A percentile compares a stretch with the other conserved stretches of the same genome.
phyloP scores from a whole-genome alignment of 495 filamentous ascomycete species.

The Podospora tetraspora region DNA sequence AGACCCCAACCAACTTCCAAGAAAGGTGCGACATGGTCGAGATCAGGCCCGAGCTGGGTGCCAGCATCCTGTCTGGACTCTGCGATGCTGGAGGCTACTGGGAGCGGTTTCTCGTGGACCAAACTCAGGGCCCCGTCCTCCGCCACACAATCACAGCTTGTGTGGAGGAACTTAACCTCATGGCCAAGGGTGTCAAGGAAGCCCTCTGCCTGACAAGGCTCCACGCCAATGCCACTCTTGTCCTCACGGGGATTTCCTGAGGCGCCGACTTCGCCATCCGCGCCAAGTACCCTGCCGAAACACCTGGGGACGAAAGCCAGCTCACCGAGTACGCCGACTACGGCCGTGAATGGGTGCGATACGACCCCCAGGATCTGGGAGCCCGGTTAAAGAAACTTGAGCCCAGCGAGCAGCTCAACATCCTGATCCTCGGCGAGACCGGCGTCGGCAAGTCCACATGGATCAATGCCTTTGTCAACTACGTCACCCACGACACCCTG shows the following conservation, averaged over 20 bases:
- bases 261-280: no score
- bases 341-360: conserved; percentile 6
- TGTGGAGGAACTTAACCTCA: background rate
- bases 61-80: conserved; percentile 8
- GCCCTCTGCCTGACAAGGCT: no score
- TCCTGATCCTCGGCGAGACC: conserved; percentile 42
- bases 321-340: conserved; percentile 12
- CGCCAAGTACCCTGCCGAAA: no score
- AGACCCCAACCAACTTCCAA: background rate
- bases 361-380: background rate
- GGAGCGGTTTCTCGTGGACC: background rate
- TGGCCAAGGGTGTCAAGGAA: background rate
- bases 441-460: conserved; percentile 45
- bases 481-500: conserved; percentile 33
- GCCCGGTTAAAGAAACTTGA: conserved; percentile 13
- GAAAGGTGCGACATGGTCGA: conserved; percentile 4
- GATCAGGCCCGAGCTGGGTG: background rate
- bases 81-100: background rate
- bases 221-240: no score
- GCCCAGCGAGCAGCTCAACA: conserved; percentile 33
- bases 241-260: no score
- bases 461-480: conserved; percentile 46
- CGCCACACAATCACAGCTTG: background rate
- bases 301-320: no score
- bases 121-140: background rate